Evolutionary conservation across 805 yeast species (phyloP), one percentile per base, ranked within the genome.

Genomic region (Kurtzmaniella cleridarum): DNA sequence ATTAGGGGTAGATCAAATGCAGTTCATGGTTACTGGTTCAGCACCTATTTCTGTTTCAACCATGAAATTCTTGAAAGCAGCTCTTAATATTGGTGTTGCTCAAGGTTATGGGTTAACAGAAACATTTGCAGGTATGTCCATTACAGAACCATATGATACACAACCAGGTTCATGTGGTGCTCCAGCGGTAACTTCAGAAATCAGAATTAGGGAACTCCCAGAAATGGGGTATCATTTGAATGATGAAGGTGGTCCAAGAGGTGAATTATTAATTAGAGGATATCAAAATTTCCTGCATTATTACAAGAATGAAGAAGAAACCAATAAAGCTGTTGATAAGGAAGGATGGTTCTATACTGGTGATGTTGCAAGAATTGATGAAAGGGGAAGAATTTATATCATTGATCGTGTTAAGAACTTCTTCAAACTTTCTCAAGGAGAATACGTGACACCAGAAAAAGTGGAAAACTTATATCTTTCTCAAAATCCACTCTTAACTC

Each of bases 101-200:
- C 89, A 83, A 60, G 93, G 91, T n/a, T 84, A 82, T 57, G 91
- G 90, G 3, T 67, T 79, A 30, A 78, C 85, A 5, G 88, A 81
- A 55, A 67, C 81, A 12, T 73, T 79, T 50, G 84, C 83, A 2
- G 82, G 81, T 3, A 51, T 73, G 38, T 57, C 67, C 16, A 46
- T 66, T 57, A 54, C 65, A 42, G 56, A 54, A 34, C 59, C 61
- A 5, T 62, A 47, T 43, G 87, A 81, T 40, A 45, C 60, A 24
- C 50, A 58, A 28, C 66, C 71, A 3, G 60, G 59, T 18, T 50
- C 51, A 18, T 54, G 57, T 30, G 63, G 63, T 14, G 11, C 39
- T 12, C 54, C 60, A 3, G 85, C 83, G n/a, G 61, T 77, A 8
- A 66, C 73, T 18, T 51, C 68, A 13, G 84, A 79, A 49, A 67